Conservation (phyloP, 495 filamentous ascomycete genomes). For the Xylaria curta region DNA sequence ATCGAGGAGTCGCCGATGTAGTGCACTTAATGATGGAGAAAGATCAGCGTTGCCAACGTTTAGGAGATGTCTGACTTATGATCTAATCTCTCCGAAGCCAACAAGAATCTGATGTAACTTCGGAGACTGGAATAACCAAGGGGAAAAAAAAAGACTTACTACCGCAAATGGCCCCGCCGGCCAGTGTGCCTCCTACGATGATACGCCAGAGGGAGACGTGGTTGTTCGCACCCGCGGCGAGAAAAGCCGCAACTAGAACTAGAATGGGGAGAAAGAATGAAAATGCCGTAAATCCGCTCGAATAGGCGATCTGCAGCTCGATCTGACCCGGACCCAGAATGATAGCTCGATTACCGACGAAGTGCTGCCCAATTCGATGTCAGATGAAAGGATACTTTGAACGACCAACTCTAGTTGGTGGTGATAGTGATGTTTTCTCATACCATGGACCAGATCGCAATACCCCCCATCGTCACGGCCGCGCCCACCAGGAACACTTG, state of each 20-base stretch:
- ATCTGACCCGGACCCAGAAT: conserved; percentile 65
- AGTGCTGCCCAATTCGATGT: conserved; percentile 60
- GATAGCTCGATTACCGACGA: conserved; percentile 82
- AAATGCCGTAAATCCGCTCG: conserved; percentile 70
- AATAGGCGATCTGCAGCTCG: conserved; percentile 75
- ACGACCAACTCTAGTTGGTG: background rate
- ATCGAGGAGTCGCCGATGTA: conserved; percentile 87
- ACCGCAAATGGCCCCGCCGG: conserved; percentile 76
- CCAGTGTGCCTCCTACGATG: conserved; percentile 66
- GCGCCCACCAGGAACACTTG: conserved; percentile 75
- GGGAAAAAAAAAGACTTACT: conserved; percentile 39
- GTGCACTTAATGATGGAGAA: conserved; percentile 60
- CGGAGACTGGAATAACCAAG: background rate
- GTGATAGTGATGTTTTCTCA: conserved; percentile 2
- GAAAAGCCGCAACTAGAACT: conserved; percentile 76
- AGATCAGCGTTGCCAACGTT: background rate
- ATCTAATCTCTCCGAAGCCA: background rate
- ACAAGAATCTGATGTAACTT: background rate
- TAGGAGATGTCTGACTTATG: background rate
- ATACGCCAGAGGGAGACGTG: conserved; percentile 64
- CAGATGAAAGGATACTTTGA: background rate
- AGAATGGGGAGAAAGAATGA: conserved; percentile 83
- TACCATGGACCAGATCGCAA: conserved; percentile 72
- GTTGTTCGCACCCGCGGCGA: conserved; percentile 63
- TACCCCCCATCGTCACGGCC: conserved; percentile 78